A percentile compares a stretch with the other conserved stretches of the same genome.
Evolutionary conservation across 2,329 filamentous ascomycete genomes (phyloP).

Genomic region (Microdochium trichocladiopsis): DNA sequence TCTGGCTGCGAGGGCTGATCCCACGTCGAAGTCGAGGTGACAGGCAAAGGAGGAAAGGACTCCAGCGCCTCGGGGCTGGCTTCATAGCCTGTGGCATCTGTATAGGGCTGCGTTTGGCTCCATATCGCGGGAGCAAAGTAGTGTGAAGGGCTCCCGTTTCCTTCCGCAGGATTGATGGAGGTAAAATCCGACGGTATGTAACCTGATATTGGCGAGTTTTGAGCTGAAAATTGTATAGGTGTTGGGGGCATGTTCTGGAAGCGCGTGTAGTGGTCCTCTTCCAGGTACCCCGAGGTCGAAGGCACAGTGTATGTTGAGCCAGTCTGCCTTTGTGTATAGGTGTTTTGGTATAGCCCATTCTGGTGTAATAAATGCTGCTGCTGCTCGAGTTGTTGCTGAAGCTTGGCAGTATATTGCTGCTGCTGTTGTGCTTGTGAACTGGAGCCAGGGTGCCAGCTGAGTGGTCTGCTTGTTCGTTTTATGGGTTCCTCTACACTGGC

Average conservation of each 20-base stretch:
- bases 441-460: constrained; percentile 67
- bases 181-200: constrained; percentile 43
- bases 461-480: constrained; percentile 45
- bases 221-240: constrained; percentile 47
- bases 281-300: constrained; percentile 27
- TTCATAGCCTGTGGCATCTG: constrained; percentile 17
- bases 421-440: constrained; percentile 27
- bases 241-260: constrained; percentile 43
- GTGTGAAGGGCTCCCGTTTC: constrained; percentile 22
- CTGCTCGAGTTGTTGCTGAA: background rate
- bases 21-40: constrained; percentile 31
- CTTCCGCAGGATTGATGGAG: constrained; percentile 31
- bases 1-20: constrained; percentile 31
- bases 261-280: constrained; percentile 31
- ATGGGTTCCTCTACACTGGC: constrained; percentile 21
- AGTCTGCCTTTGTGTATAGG: constrained; percentile 14
- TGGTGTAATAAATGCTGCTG: background rate
- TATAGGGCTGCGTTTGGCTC: constrained; percentile 22
- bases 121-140: constrained; percentile 32
- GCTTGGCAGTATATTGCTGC: constrained; percentile 25
- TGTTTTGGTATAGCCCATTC: background rate
- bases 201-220: constrained; percentile 46
- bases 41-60: constrained; percentile 19
- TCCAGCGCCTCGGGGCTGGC: constrained; percentile 19
- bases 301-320: constrained; percentile 30